phyloP scores from a whole-genome alignment of 2,329 filamentous ascomycete species.

The Cercospora nicotianae region DNA sequence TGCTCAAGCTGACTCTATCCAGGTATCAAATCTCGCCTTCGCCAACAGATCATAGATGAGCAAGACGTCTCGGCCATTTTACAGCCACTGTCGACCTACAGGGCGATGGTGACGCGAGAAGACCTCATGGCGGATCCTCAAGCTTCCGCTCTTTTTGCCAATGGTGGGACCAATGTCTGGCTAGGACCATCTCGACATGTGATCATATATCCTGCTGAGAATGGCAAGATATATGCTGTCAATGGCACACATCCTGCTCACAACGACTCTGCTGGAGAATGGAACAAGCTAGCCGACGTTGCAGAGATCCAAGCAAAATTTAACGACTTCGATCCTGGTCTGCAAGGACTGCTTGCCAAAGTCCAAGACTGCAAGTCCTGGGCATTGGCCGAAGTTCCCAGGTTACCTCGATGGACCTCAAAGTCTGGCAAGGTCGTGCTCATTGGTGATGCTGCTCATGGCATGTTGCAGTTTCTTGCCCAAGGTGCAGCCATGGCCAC shows the following conservation, averaged over 20 bases:
- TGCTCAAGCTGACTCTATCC: conserved; percentile 4
- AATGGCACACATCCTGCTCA: conserved; percentile 11
- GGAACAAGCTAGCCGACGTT: conserved; percentile 9
- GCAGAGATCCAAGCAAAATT: conserved; percentile 7
- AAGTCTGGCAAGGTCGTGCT: conserved; percentile 7
- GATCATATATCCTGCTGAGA: conserved; percentile 11
- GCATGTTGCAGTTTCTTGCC: conserved; percentile 12
- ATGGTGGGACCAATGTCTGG: conserved; percentile 9
- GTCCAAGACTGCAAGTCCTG: conserved; percentile 9
- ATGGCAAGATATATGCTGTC: conserved; percentile 2
- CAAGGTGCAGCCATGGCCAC: conserved; percentile 13
- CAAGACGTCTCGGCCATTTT: conserved; percentile 9
- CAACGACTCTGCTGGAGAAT: conserved; percentile 11
- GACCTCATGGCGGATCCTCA: conserved; percentile 2
- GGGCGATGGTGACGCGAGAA: conserved; percentile 4
- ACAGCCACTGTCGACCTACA: conserved; percentile 11
- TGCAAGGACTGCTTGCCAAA: conserved; percentile 8
- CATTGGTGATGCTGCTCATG: conserved; percentile 10
- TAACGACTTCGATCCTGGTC: conserved; percentile 8
- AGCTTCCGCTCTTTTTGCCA: not conserved
- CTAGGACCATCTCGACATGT: conserved; percentile 7
- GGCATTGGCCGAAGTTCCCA: conserved; percentile 7
- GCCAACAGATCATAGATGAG: conserved; percentile 2
- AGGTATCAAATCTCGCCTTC: conserved; percentile 12
- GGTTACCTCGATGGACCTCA: conserved; percentile 9